Percentiles rank a stretch among this genome's conserved stretches.
These are phyloP conservation scores for Nicotiana obtusifolia DNA, from an alignment of 257 asterid species.

Conservation along the genomic window DNA sequence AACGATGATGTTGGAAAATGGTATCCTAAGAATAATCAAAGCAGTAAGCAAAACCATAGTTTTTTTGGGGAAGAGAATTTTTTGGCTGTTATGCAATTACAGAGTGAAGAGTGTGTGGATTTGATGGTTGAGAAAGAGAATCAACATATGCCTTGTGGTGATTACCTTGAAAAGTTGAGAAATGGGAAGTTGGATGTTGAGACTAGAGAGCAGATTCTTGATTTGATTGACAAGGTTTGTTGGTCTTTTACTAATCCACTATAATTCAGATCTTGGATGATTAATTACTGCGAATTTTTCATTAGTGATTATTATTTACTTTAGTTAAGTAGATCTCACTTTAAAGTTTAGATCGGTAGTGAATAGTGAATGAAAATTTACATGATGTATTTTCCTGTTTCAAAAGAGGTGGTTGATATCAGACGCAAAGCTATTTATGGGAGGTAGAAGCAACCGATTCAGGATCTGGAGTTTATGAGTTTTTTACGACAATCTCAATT, in stretches of 20 bases:
- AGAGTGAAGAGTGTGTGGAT: constrained; percentile 13
- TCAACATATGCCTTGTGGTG: constrained; percentile 10
- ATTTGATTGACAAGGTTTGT: constrained; percentile 19
- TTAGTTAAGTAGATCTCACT: not conserved
- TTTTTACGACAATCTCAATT: too few relatives aligned
- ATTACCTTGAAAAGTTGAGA: constrained; percentile 14
- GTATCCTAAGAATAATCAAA: constrained; percentile 3
- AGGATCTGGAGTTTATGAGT: too few relatives aligned
- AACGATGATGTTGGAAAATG: not conserved
- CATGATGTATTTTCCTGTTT: constrained; percentile 9
- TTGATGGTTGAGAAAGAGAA: constrained; percentile 10
- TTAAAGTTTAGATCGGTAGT: too few relatives aligned
- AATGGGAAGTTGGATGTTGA: constrained; percentile 12
- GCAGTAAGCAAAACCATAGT: not conserved
- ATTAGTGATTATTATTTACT: not conserved
- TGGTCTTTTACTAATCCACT: not conserved
- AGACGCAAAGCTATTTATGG: too few relatives aligned
- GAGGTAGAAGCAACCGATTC: too few relatives aligned
- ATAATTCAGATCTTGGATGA: not conserved
- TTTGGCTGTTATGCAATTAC: not conserved
- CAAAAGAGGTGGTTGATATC: not conserved
- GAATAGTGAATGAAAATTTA: not conserved
- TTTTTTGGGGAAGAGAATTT: not conserved
- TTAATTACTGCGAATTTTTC: not conserved
- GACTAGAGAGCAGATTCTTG: constrained; percentile 13